Base-by-base conservation (phyloP, 148 eudicot species). In the Rhododendron kiyosumense region DNA sequence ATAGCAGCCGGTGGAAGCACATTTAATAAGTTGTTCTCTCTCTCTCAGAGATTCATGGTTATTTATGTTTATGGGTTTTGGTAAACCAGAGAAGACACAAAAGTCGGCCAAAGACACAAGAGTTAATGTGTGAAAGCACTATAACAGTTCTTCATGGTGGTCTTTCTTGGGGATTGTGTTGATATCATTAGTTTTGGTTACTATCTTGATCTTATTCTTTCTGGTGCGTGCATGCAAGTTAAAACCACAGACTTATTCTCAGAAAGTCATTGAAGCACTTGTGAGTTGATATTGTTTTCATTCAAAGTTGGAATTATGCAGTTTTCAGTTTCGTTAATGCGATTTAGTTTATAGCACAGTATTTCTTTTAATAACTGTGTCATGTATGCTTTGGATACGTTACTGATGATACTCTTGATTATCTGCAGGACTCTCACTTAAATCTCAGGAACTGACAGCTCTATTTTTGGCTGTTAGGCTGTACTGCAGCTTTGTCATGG, bases 401-500 rank as follows among this genome's bases (percentile, higher is more conserved):
- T 63, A 5, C 52, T 36, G 79, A 73, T 48, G 20, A 51, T 28
- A 36, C 79, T 52, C 32, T 78, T 61, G 41, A 65, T 88, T 83
- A 38, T 76, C 78, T 90, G 94, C 93, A 97, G 99, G 99, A 51
- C 90, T 97, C 32, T 97, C 98, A 30, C 90, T 95, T 73, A 95
- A 97, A 82, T 89, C 96, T 12, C 99, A 97, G 89, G 96, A 95
- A 76, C 91, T 97, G 67, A 97, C 99, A 48, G 99, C 99, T 65
- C 86, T 97, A 32, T 97, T 95, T 87, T 86, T 97, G 91, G 99
- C 98, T 86, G 97, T 91, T 87, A 93, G 98, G 91, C 94, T 97
- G 80, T 97, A 95, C 84, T 95, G 97, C 86, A 96, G 99, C 88
- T 92, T 92, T 84, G 96, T 95, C 78, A 96, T 96, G 98, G 98